Evolutionary conservation across 768 basidiomycete genomes (phyloP).

Genomic region (Leccinellum luteum): DNA sequence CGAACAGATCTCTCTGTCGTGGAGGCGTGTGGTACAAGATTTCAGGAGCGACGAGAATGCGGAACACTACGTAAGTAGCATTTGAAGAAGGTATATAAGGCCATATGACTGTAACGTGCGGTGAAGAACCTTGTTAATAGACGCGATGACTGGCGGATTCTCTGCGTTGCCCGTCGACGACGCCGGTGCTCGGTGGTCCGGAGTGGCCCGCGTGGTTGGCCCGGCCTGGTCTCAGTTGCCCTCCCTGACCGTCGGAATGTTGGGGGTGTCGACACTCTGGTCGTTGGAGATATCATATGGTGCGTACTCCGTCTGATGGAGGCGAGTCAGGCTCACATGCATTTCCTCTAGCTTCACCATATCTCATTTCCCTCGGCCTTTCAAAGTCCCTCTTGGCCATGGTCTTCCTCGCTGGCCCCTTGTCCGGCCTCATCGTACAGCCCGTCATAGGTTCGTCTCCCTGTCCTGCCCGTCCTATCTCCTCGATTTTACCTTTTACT

Average conservation of each 20-base stretch:
- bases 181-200: constrained; percentile 41
- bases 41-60: constrained; percentile 7
- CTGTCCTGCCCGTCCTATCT: not conserved
- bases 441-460: constrained; percentile 68
- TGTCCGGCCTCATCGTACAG: constrained; percentile 88
- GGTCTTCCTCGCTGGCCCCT: constrained; percentile 89
- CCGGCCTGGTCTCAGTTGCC: constrained; percentile 68
- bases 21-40: constrained; percentile 17
- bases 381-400: constrained; percentile 84
- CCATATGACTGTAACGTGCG: not conserved
- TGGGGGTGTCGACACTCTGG: constrained; percentile 91
- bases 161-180: constrained; percentile 42
- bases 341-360: constrained; percentile 63
- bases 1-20: constrained; percentile 37
- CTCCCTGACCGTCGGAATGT: constrained; percentile 69
- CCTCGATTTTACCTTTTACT: not conserved
- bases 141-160: constrained; percentile 42
- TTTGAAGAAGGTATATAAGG: not conserved
- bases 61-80: not conserved
- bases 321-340: not conserved
- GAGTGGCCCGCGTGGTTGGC: constrained; percentile 45
- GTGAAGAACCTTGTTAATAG: not conserved
- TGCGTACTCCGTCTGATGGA: not conserved
- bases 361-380: constrained; percentile 84
- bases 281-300: constrained; percentile 94